A percentile compares a stretch with the other conserved stretches of the same genome.
phyloP scores from a whole-genome alignment of 1,139 yeast species.

The Saccharomyces hybrid region DNA sequence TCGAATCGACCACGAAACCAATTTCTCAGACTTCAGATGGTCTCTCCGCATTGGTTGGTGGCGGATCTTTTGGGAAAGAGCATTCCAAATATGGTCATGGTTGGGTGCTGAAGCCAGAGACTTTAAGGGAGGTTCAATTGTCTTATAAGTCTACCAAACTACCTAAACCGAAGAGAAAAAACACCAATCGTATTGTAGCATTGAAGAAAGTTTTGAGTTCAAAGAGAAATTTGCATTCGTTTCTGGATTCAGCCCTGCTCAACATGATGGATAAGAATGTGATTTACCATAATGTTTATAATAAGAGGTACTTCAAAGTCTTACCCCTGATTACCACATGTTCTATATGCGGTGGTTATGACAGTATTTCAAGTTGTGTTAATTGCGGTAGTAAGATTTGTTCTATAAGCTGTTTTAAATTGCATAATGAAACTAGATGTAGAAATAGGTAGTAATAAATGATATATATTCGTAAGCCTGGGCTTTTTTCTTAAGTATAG shows the following conservation, averaged over 20 bases:
- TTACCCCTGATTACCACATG: slow-evolving; percentile 30
- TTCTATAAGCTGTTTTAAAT: slow-evolving; percentile 26
- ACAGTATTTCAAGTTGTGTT: slow-evolving; percentile 30
- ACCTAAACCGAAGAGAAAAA: slow-evolving; percentile 24
- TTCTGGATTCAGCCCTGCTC: slow-evolving; percentile 24
- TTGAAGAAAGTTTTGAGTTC: slow-evolving; percentile 27
- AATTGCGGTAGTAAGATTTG: slow-evolving; percentile 30
- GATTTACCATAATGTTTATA: slow-evolving; percentile 28
- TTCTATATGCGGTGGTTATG: slow-evolving; percentile 31
- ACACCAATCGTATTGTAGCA: slow-evolving; percentile 28
- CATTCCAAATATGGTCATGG: slow-evolving; percentile 14
- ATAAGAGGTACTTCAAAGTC: slow-evolving; percentile 30
- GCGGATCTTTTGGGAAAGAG: slow-evolving; percentile 12
- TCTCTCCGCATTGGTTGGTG: slow-evolving; percentile 9
- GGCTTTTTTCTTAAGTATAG: background rate
- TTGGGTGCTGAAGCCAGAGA: slow-evolving; percentile 12
- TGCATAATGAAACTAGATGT: slow-evolving; percentile 32
- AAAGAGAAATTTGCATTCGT: slow-evolving; percentile 27
- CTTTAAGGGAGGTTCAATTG: slow-evolving; percentile 24
- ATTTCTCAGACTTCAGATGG: slow-evolving; percentile 9
- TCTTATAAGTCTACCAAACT: slow-evolving; percentile 31
- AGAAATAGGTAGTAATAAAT: slow-evolving; percentile 4
- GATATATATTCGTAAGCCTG: background rate
- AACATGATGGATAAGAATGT: slow-evolving; percentile 28
- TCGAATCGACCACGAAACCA: slow-evolving; percentile 19